Conservation (phyloP, 805 yeast genomes). For the Jamesozyma rosinii region DNA sequence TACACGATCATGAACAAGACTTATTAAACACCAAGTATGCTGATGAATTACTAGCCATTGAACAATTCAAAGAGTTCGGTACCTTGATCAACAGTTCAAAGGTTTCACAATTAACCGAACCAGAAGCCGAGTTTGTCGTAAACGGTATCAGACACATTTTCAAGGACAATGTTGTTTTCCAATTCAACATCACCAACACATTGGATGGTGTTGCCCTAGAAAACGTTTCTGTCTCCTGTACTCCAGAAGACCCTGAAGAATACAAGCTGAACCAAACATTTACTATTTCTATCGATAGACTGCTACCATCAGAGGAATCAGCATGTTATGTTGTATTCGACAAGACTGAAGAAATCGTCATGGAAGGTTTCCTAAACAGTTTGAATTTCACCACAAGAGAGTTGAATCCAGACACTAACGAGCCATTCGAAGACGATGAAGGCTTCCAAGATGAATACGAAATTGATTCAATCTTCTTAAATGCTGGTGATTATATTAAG, state of each 20-base stretch:
- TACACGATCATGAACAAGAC: slow-evolving; percentile 27
- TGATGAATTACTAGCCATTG: slow-evolving; percentile 57
- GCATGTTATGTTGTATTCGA: slow-evolving; percentile 69
- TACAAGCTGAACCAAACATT: slow-evolving; percentile 51
- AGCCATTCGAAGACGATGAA: slow-evolving; percentile 57
- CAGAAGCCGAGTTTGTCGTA: slow-evolving; percentile 88
- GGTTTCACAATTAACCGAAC: slow-evolving; percentile 67
- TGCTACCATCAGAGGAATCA: slow-evolving; percentile 63
- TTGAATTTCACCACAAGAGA: slow-evolving; percentile 73
- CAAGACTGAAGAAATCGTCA: slow-evolving; percentile 40
- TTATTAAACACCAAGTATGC: slow-evolving; percentile 55
- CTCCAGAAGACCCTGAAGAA: slow-evolving; percentile 47
- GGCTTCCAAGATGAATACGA: slow-evolving; percentile 93
- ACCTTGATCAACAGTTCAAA: slow-evolving; percentile 61
- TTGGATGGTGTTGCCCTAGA: slow-evolving; percentile 67
- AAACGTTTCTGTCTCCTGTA: slow-evolving; percentile 62
- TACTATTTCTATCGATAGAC: slow-evolving; percentile 60
- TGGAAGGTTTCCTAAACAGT: slow-evolving; percentile 51
- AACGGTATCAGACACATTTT: slow-evolving; percentile 76
- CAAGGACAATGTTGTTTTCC: slow-evolving; percentile 61
- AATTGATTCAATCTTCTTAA: slow-evolving; percentile 65
- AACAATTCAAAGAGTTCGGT: slow-evolving; percentile 70
- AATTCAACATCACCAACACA: slow-evolving; percentile 79
- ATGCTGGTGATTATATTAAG: slow-evolving; percentile 68
- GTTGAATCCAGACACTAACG: slow-evolving; percentile 61